Conservation (phyloP, 192 early-diverging fungal species). For the Geranomyces variabilis region DNA sequence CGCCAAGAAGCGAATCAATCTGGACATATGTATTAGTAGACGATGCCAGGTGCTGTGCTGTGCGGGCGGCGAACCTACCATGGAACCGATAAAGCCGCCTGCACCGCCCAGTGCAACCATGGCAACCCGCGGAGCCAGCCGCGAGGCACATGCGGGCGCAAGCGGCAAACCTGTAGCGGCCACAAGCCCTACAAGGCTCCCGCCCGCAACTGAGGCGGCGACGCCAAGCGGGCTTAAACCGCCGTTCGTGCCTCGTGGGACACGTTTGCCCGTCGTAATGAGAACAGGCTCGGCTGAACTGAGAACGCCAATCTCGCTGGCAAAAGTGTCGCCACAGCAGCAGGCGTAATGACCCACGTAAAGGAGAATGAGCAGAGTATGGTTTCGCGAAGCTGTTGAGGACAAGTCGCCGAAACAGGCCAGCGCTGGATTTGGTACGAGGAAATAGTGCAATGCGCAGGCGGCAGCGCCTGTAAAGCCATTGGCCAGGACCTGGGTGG, state of each 20-base stretch:
- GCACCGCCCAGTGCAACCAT: constrained; percentile 61
- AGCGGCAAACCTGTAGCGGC: constrained; percentile 43
- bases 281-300: constrained; percentile 73
- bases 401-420: background rate
- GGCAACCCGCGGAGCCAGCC: constrained; percentile 36
- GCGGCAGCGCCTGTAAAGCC: constrained; percentile 42
- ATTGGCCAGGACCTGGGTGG: constrained; percentile 66
- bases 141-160: constrained; percentile 35
- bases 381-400: constrained; percentile 10
- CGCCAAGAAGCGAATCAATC: constrained; percentile 86
- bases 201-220: constrained; percentile 77
- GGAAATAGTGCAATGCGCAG: constrained; percentile 32
- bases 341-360: constrained; percentile 68
- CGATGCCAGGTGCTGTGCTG: background rate
- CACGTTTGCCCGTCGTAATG: constrained; percentile 77
- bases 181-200: constrained; percentile 66
- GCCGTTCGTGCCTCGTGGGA: constrained; percentile 93
- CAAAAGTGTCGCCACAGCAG: constrained; percentile 78
- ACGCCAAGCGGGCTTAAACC: constrained; percentile 74
- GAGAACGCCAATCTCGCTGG: constrained; percentile 87
- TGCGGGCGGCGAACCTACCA: constrained; percentile 46
- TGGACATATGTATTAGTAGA: constrained; percentile 24
- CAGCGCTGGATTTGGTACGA: background rate
- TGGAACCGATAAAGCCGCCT: constrained; percentile 74
- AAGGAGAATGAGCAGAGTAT: constrained; percentile 52